phyloP scores from a whole-genome alignment of 257 asterid genomes.

The Gentiana macrophylla region DNA sequence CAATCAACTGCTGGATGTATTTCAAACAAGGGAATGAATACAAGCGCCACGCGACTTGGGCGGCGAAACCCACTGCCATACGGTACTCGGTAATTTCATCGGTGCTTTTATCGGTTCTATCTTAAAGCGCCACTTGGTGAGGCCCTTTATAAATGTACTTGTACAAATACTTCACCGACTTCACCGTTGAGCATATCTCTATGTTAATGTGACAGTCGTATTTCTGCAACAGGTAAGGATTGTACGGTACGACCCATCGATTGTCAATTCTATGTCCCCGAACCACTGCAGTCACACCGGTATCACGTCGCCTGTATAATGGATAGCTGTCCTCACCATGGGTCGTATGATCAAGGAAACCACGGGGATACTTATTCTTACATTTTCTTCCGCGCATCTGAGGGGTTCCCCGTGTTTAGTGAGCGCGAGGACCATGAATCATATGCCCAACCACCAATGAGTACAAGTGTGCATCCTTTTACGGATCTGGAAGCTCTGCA shows the following conservation, averaged over 20 bases:
- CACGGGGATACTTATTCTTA: slow-evolving; percentile 2
- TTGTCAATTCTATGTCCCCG: background rate
- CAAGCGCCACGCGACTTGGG: background rate
- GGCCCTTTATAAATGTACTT: slow-evolving; percentile 3
- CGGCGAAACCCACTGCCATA: slow-evolving; percentile 1
- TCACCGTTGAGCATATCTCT: background rate
- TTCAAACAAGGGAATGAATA: background rate
- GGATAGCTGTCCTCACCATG: background rate
- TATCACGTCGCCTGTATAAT: background rate
- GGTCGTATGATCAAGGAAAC: background rate
- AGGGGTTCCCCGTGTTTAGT: background rate
- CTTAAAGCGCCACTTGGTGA: background rate
- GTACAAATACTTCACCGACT: background rate
- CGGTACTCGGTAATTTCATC: background rate
- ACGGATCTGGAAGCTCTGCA: background rate
- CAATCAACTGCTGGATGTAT: slow-evolving; percentile 3
- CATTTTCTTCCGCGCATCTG: background rate
- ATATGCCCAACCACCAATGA: slow-evolving; percentile 1
- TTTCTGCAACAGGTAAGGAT: background rate
- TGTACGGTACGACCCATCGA: slow-evolving; percentile 1
- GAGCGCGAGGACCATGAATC: slow-evolving; percentile 7
- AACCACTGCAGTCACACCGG: background rate
- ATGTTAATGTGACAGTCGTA: background rate
- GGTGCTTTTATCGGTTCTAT: no score
- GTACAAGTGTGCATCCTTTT: background rate